Evolutionary conservation across 805 yeast species (phyloP).

Genomic region (Komagataella pastoris): DNA sequence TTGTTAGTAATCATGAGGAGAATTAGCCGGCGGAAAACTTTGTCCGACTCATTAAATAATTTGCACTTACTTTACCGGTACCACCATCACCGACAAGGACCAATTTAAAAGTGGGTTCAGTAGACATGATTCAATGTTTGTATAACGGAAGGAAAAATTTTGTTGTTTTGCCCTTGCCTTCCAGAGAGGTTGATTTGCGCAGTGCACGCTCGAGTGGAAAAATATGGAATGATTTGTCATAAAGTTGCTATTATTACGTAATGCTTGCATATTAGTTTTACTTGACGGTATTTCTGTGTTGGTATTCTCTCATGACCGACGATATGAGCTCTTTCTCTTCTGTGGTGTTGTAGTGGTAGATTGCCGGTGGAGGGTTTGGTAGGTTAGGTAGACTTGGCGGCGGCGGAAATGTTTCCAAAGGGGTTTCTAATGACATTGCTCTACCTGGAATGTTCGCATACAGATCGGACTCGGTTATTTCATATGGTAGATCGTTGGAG

Average conservation of each 20-base stretch:
- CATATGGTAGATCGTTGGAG: conserved; percentile 18
- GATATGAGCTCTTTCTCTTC: conserved; percentile 9
- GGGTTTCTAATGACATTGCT: conserved; percentile 2
- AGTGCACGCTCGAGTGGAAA: not conserved
- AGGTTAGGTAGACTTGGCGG: conserved; percentile 19
- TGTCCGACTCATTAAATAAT: not conserved
- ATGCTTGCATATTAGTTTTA: not conserved
- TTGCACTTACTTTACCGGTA: conserved; percentile 76
- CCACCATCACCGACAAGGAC: conserved; percentile 99
- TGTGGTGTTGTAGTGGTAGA: conserved; percentile 9
- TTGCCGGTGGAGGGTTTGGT: conserved; percentile 24
- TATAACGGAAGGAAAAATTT: conserved; percentile 3
- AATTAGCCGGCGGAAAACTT: not conserved
- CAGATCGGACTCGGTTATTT: conserved; percentile 20
- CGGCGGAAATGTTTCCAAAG: conserved; percentile 12
- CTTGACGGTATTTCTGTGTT: conserved; percentile 1
- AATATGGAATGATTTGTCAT: not conserved
- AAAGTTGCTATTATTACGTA: not conserved
- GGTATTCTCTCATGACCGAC: conserved; percentile 4
- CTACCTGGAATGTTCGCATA: conserved; percentile 23
- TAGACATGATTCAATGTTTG: conserved; percentile 31
- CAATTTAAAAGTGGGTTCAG: conserved; percentile 92
- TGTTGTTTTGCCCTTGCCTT: not conserved
- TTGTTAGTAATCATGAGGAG: not conserved
- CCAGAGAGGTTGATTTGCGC: not conserved